Evolutionary conservation across 2,329 filamentous ascomycete species (phyloP).

Genomic region (Penicillium sp.): DNA sequence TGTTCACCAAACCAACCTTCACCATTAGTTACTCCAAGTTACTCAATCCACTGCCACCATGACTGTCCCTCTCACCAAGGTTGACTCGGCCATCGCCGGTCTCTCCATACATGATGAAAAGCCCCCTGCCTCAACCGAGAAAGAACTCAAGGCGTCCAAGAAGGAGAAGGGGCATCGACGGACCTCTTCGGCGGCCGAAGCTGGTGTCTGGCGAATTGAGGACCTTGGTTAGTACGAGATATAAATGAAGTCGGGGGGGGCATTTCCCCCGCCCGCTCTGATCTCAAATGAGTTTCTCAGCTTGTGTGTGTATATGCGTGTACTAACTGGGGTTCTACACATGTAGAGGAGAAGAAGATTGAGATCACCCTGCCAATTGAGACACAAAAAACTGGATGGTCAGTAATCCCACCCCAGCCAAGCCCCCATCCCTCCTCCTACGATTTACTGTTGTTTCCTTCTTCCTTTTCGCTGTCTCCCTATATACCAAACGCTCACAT

Average conservation of each 20-base stretch:
- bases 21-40: not conserved
- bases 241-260: too few relatives aligned
- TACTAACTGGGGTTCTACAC: not conserved
- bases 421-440: not conserved
- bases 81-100: slow-evolving; percentile 86
- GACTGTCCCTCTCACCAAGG: slow-evolving; percentile 68
- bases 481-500: slow-evolving; percentile 1
- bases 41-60: slow-evolving; percentile 34
- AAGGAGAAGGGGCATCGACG: slow-evolving; percentile 61
- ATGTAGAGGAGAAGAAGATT: slow-evolving; percentile 27
- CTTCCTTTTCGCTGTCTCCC: too few relatives aligned
- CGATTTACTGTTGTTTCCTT: too few relatives aligned
- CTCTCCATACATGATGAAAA: slow-evolving; percentile 63
- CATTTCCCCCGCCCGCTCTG: too few relatives aligned
- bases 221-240: slow-evolving; percentile 64
- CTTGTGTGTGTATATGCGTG: not conserved
- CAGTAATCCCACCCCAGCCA: slow-evolving; percentile 3
- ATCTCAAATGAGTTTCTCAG: too few relatives aligned
- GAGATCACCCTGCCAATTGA: slow-evolving; percentile 31
- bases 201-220: slow-evolving; percentile 71
- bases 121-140: slow-evolving; percentile 23
- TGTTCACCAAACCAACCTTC: too few relatives aligned
- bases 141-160: slow-evolving; percentile 36
- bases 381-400: slow-evolving; percentile 34
- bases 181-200: slow-evolving; percentile 62